A percentile compares a stretch with the other conserved stretches of the same genome.
These are phyloP conservation scores for Dillenia suffruticosa DNA, from an alignment of 164 flowering plant genomes.

Conservation along the genomic window DNA sequence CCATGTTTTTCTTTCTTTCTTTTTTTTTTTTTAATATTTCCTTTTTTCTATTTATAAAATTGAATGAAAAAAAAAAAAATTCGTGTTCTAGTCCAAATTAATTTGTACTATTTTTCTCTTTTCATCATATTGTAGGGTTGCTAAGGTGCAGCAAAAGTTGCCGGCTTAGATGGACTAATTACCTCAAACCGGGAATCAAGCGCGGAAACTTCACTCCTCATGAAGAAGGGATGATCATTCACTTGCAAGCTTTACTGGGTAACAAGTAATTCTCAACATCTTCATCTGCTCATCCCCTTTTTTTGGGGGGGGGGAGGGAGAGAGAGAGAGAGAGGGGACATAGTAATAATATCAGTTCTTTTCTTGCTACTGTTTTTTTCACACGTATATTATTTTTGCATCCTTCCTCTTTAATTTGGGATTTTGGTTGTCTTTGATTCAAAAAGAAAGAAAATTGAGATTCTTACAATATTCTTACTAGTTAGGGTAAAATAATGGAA, in stretches of 20 bases:
- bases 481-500: too few species aligned
- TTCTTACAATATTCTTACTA: too few species aligned
- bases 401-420: neutral
- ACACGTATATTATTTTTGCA: neutral
- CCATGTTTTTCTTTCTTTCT: neutral
- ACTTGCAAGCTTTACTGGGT: conserved; percentile 81
- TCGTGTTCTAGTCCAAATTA: too few species aligned
- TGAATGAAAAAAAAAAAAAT: neutral
- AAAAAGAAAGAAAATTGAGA: too few species aligned
- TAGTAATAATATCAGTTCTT: too few species aligned
- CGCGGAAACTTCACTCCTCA: conserved; percentile 89
- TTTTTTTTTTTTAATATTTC: neutral
- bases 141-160: conserved; percentile 94
- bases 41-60: neutral
- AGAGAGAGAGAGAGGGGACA: too few species aligned
- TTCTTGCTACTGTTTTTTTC: too few species aligned
- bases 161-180: conserved; percentile 94
- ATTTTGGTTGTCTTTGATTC: too few species aligned
- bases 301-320: neutral
- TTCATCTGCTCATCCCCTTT: neutral
- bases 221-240: conserved; percentile 92
- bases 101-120: too few species aligned
- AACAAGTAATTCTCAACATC: conserved; percentile 57
- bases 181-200: conserved; percentile 89
- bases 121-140: conserved; percentile 37